These are phyloP conservation scores for Eucalyptus regnans DNA, from an alignment of 345 rosid species.

Conservation along the genomic window DNA sequence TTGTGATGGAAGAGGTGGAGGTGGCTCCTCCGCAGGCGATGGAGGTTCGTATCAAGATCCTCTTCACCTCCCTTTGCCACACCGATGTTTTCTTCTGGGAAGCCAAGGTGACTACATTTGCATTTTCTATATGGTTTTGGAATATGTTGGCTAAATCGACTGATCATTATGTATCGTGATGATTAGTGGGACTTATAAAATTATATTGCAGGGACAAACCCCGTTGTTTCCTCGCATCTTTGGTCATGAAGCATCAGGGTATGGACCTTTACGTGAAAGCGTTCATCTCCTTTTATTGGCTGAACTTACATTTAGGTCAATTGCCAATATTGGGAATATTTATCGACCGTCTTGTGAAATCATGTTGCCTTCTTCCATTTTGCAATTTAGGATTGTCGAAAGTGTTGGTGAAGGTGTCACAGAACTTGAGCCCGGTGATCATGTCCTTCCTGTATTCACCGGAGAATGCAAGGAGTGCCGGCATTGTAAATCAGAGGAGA, in stretches of 20 bases:
- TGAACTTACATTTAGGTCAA: background rate
- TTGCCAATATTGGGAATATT: background rate
- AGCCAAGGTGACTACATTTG: conserved; percentile 15
- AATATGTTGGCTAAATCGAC: background rate
- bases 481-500: conserved; percentile 17
- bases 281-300: background rate
- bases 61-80: conserved; percentile 31
- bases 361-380: background rate
- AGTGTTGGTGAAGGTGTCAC: conserved; percentile 23
- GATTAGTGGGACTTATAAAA: background rate
- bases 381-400: conserved; percentile 9
- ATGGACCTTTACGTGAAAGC: background rate
- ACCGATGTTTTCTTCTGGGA: conserved; percentile 49
- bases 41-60: conserved; percentile 34
- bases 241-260: conserved; percentile 38
- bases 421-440: conserved; percentile 10
- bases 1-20: conserved; percentile 39
- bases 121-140: background rate
- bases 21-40: conserved; percentile 36
- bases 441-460: conserved; percentile 23
- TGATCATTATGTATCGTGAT: background rate
- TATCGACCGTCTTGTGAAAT: background rate
- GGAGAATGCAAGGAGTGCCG: conserved; percentile 19
- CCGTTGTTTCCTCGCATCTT: conserved; percentile 24
- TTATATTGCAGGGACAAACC: conserved; percentile 11